A percentile compares a stretch with the other conserved stretches of the same genome.
phyloP scores from a whole-genome alignment of 306 rosid species.

The Castanea crenata region DNA sequence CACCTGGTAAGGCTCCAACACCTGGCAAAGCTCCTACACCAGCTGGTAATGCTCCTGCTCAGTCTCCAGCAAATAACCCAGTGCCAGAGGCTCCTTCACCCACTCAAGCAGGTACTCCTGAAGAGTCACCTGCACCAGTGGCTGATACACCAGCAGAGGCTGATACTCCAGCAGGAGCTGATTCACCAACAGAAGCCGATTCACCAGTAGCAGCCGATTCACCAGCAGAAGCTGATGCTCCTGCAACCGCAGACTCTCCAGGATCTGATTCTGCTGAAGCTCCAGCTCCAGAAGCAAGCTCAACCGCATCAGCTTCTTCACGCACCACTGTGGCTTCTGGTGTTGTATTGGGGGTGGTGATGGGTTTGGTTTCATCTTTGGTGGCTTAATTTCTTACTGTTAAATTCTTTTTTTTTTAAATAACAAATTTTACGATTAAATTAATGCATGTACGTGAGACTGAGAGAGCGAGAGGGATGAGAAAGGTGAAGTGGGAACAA shows the following conservation, averaged over 20 bases:
- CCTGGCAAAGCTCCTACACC: not conserved
- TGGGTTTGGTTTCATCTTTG: conserved; percentile 35
- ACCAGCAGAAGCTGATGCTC: not conserved
- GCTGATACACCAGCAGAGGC: not conserved
- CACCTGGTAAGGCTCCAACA: not conserved
- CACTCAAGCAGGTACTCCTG: not conserved
- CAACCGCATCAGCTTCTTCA: no score
- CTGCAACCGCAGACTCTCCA: no score
- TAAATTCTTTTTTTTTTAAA: not conserved
- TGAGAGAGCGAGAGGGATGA: no score
- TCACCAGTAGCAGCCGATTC: not conserved
- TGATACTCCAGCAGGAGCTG: not conserved
- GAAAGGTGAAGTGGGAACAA: no score
- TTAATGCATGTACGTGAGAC: no score
- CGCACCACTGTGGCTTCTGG: no score
- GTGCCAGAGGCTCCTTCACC: conserved; percentile 18
- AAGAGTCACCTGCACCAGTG: conserved; percentile 4
- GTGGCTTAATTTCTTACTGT: conserved; percentile 15
- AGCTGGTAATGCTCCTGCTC: conserved; percentile 20
- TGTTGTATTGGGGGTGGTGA: conserved; percentile 9
- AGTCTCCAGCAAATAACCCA: conserved; percentile 10
- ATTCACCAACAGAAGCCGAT: not conserved
- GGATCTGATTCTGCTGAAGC: no score
- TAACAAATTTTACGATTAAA: no score
- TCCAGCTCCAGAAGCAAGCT: no score